These are phyloP conservation scores for Penicillium nordicum DNA, from an alignment of 2,329 filamentous ascomycete genomes.

Conservation along the genomic window DNA sequence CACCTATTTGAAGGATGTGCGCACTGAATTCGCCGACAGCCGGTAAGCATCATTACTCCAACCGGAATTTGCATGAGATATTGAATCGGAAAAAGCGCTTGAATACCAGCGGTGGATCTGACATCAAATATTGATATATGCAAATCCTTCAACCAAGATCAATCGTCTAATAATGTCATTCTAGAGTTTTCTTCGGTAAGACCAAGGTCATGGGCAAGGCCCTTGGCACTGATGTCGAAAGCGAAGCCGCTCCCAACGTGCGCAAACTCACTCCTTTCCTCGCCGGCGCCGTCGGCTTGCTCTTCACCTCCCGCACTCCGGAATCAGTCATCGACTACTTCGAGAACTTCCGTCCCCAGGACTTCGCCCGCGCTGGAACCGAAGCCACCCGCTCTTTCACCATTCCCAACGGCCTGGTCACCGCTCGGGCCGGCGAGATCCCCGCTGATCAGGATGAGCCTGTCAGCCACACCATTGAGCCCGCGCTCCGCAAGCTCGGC, in stretches of 20 bases:
- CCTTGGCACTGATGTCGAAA: slow-evolving; percentile 72
- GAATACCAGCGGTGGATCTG: slow-evolving; percentile 4
- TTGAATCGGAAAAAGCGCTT: not conserved
- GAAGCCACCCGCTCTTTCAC: slow-evolving; percentile 70
- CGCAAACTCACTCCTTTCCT: slow-evolving; percentile 67
- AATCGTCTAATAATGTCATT: slow-evolving; percentile 2
- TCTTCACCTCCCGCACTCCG: slow-evolving; percentile 79
- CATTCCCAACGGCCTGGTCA: slow-evolving; percentile 78
- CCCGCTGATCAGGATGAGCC: slow-evolving; percentile 78
- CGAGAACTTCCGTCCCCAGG: slow-evolving; percentile 65
- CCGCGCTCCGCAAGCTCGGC: slow-evolving; percentile 80
- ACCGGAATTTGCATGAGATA: not conserved
- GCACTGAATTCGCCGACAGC: slow-evolving; percentile 78
- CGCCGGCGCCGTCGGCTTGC: slow-evolving; percentile 77
- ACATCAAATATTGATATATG: slow-evolving; percentile 2
- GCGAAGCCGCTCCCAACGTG: slow-evolving; percentile 77
- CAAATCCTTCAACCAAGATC: not conserved
- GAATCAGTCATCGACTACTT: slow-evolving; percentile 70
- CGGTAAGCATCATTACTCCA: slow-evolving; percentile 53
- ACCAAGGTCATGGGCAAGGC: slow-evolving; percentile 98
- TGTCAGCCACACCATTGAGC: slow-evolving; percentile 83
- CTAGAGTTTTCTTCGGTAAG: slow-evolving; percentile 95
- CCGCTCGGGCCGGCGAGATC: slow-evolving; percentile 74
- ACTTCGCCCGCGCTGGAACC: slow-evolving; percentile 87
- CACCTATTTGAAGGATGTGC: slow-evolving; percentile 87